phyloP scores from a whole-genome alignment of 164 flowering plant genomes.

The Tinospora cordifolia region DNA sequence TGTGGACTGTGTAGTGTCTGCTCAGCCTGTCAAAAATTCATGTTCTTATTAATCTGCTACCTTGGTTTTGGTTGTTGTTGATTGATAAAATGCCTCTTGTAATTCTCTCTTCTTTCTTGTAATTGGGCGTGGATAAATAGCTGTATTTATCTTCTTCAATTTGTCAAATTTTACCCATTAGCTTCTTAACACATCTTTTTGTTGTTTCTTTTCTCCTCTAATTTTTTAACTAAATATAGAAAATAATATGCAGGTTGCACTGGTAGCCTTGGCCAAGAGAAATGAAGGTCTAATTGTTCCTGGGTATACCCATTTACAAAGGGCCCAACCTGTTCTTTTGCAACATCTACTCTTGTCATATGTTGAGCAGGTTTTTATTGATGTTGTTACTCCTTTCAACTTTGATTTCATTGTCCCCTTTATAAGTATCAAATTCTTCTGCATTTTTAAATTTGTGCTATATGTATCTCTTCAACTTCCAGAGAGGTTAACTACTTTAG shows the following conservation, averaged over 20 bases:
- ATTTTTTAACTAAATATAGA: not conserved
- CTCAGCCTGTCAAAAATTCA: too few species aligned
- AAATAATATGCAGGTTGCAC: constrained; percentile 41
- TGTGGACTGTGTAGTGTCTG: too few species aligned
- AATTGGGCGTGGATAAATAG: not conserved
- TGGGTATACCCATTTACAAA: constrained; percentile 94
- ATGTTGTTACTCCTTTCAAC: not conserved
- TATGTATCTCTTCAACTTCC: not conserved
- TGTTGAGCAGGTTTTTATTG: constrained; percentile 81
- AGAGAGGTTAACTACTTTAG: constrained; percentile 4
- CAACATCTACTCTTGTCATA: constrained; percentile 86
- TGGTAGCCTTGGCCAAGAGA: constrained; percentile 60
- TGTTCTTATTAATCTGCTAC: too few species aligned
- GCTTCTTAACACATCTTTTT: not conserved
- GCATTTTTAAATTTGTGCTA: not conserved
- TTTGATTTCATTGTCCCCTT: not conserved
- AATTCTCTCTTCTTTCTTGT: not conserved
- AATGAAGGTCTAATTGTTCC: constrained; percentile 86
- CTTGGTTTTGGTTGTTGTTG: too few species aligned
- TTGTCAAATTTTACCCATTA: too few species aligned
- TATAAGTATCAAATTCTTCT: not conserved
- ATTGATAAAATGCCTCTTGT: too few species aligned
- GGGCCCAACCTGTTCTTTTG: constrained; percentile 91
- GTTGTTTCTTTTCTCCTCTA: not conserved
- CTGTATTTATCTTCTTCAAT: not conserved